Evolutionary conservation across 2,329 filamentous ascomycete genomes (phyloP).

Genomic region (Penicillium sp.): DNA sequence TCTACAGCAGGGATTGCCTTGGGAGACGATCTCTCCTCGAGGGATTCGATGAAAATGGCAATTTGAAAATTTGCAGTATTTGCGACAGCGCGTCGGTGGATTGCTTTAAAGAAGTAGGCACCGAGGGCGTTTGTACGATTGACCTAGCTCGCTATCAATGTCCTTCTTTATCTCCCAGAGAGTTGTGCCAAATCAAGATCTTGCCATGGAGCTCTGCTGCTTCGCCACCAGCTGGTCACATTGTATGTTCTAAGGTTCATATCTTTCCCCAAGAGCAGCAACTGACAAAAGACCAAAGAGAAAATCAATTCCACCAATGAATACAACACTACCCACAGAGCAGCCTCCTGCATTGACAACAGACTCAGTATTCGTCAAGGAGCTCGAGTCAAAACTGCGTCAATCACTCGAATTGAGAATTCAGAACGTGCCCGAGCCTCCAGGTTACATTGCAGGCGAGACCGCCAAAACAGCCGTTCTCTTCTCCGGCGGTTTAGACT

Average conservation of each 20-base stretch:
- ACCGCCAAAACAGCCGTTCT: constrained; percentile 66
- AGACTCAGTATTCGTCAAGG: constrained; percentile 53
- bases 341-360: constrained; percentile 32
- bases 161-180: constrained; percentile 8
- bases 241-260: constrained; percentile 22
- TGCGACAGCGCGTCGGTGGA: constrained; percentile 52
- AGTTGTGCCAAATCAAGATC: constrained; percentile 25
- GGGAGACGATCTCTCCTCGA: constrained; percentile 78
- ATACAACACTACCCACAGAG: constrained; percentile 36
- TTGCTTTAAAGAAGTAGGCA: constrained; percentile 77
- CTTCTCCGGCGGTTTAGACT: constrained; percentile 94
- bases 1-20: constrained; percentile 82
- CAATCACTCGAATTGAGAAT: constrained; percentile 66
- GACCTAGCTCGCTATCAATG: constrained; percentile 47
- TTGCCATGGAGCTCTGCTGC: constrained; percentile 31
- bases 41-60: constrained; percentile 49
- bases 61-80: constrained; percentile 69
- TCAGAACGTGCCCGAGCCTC: constrained; percentile 63
- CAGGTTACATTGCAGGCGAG: constrained; percentile 30
- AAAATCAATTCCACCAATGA: constrained; percentile 48
- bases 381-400: constrained; percentile 56
- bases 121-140: constrained; percentile 75
- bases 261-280: background rate
- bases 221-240: constrained; percentile 16
- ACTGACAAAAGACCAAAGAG: constrained; percentile 27